Conservation (phyloP, 371 early-diverging fungal species). For the Zancudomyces culisetae region DNA sequence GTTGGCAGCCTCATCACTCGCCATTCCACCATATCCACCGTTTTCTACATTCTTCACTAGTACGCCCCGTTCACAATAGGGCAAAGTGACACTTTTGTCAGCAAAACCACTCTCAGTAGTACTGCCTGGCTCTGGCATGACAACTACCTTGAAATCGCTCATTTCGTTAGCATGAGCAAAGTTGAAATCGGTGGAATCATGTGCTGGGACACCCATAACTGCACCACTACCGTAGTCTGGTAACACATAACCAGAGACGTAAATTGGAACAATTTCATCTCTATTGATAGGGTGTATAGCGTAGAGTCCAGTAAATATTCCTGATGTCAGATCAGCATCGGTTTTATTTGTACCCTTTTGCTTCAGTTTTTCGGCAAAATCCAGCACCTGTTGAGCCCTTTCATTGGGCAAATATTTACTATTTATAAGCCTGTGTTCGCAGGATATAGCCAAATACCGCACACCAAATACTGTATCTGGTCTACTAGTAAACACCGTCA, state of each 20-base stretch:
- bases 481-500: constrained; percentile 62
- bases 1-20: constrained; percentile 30
- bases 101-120: constrained; percentile 5
- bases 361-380: constrained; percentile 31
- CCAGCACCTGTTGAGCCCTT: constrained; percentile 27
- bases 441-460: constrained; percentile 49
- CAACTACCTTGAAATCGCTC: constrained; percentile 21
- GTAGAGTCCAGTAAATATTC: constrained; percentile 43
- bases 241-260: constrained; percentile 56
- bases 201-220: constrained; percentile 75
- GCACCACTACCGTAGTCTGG: constrained; percentile 68
- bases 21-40: constrained; percentile 16
- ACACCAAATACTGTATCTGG: constrained; percentile 62
- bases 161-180: constrained; percentile 36
- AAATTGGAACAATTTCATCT: constrained; percentile 41
- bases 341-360: constrained; percentile 18
- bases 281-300: constrained; percentile 42
- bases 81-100: constrained; percentile 4
- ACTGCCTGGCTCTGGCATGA: constrained; percentile 25
- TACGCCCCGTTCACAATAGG: constrained; percentile 34
- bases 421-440: constrained; percentile 42
- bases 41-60: constrained; percentile 15
- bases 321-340: constrained; percentile 17
- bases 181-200: constrained; percentile 55
- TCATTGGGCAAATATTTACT: constrained; percentile 22